Evolutionary conservation across 2,329 filamentous ascomycete species (phyloP).

Genomic region (Chaetomiaceae sp.): DNA sequence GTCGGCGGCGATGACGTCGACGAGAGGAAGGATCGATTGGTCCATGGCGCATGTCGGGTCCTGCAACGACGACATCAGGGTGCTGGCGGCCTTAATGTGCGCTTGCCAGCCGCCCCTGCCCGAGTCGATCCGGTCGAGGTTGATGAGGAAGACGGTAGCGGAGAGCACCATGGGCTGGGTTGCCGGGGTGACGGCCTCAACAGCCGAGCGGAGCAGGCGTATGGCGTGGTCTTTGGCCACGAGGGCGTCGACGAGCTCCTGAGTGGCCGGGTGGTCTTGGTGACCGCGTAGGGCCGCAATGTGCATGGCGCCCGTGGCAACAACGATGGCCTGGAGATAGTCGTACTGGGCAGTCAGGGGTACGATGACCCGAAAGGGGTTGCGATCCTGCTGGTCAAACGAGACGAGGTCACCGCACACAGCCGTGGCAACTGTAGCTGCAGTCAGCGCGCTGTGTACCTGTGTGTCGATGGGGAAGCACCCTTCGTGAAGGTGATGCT

Average conservation of each 20-base stretch:
- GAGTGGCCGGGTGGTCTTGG: slow-evolving; percentile 22
- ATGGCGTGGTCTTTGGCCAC: slow-evolving; percentile 41
- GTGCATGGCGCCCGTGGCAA: slow-evolving; percentile 44
- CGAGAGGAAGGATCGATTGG: slow-evolving; percentile 31
- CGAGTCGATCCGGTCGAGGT: slow-evolving; percentile 45
- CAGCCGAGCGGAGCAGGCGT: slow-evolving; percentile 34
- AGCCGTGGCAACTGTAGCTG: slow-evolving; percentile 34
- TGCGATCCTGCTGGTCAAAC: slow-evolving; percentile 37
- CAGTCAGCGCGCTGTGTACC: not conserved
- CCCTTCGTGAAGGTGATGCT: too few species aligned
- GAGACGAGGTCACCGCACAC: slow-evolving; percentile 49
- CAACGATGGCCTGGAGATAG: slow-evolving; percentile 41
- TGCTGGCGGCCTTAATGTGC: slow-evolving; percentile 41
- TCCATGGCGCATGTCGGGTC: slow-evolving; percentile 7
- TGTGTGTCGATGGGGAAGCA: too few species aligned
- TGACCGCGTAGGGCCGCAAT: slow-evolving; percentile 38
- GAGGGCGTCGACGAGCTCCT: slow-evolving; percentile 38
- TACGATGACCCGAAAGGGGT: slow-evolving; percentile 42
- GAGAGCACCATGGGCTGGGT: slow-evolving; percentile 34
- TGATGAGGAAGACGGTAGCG: slow-evolving; percentile 44
- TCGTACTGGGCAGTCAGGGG: slow-evolving; percentile 37
- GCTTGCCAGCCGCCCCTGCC: slow-evolving; percentile 42
- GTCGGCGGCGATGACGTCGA: slow-evolving; percentile 43
- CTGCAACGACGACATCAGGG: slow-evolving; percentile 38
- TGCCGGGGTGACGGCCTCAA: slow-evolving; percentile 33